Evolutionary conservation across 208 protist genomes (phyloP), one percentile per base, ranked within the genome.

Genomic region (Trypanosomatidae sp.): DNA sequence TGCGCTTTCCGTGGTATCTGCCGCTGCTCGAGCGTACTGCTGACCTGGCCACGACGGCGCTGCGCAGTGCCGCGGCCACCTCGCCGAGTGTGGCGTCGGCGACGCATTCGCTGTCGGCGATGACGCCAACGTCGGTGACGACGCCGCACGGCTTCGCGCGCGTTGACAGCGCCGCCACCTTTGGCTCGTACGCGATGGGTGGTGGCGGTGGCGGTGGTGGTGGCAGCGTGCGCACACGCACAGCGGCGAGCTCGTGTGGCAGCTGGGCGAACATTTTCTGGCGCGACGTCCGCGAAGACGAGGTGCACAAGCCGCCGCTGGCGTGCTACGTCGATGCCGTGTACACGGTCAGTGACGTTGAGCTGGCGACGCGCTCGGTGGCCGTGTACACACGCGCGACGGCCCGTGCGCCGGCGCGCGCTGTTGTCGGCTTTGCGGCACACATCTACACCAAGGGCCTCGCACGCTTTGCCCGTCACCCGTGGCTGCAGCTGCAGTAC

Each of bases 361-460:
- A 70, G 27, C 32, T 66, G 15, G 27, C 51, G 16, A 59, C 37
- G 7, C 53, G 62, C 30, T 56, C 54, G 16, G 15, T 61, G 8
- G 6, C 10, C 23, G 11, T 27, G 6, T 66, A 43, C 23, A 47
- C 30, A 4, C 27, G n/a, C 18, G 23, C n/a, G 16, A 68, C 57
- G 7, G 6, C 15, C 16, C 15, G n/a, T 18, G 16, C 4, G 3
- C 56, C 56, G n/a, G 16, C 62, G 18, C 5, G 11, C 4, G 16
- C 16, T 3, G 16, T 50, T 8, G 19, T 66, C 7, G 30, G 18
- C n/a, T 66, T 58, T 47, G 58, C 21, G 4, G 11, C 25, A 13
- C 56, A 56, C 15, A 70, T 70, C 33, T 70, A 66, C 50, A 33
- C n/a, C 43, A 70, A 66, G 33, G 62, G 62, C 30, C n/a, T 70